Evolutionary conservation across 495 filamentous ascomycete species (phyloP), one percentile per base, ranked within the genome.

Genomic region (Penicillium parvum): DNA sequence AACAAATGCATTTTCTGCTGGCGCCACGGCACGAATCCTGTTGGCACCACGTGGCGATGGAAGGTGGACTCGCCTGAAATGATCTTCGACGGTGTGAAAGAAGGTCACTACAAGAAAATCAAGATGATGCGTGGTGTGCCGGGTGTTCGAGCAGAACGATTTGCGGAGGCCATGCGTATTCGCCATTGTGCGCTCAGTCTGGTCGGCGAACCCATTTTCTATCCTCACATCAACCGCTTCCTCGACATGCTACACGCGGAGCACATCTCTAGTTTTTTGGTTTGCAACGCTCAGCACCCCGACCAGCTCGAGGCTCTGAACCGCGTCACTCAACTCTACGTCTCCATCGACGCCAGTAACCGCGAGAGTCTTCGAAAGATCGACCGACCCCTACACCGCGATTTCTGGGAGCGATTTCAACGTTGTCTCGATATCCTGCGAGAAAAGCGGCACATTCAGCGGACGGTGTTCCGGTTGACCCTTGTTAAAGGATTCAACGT

Each of bases 1-100:
- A 97, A 97, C 64, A 97, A 97, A 61, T 97, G 91, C 66, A 86
- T 97, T 57, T 97, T 97, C 69, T 97, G 91, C 75, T 97, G 91
- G 91, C 83, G 91, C 9, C 91, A 96, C 58, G 91, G 91, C 30
- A 97, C 91, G 0, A 97, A 97, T 63, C 91, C 91, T 0, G 91
- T 97, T 11, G 90, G 90, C 19, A 97, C 91, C 2, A 90, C 82
- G 4, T 97, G 91, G 91, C 82, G 91, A 33, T 97, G 91, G 91
- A 80, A 88, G 41, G 86, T 96, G 33, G 91, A 97, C 60, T 81
- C 85, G 0, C 90, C 91, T 0, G 83, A 95, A 17, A 61, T 86
- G 49, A 94, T 97, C 51, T 95, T 96, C 58, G 66, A 82, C 27
- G 91, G 91, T 19, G 84, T 94, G 47, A 95, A 92, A 55, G 84